Evolutionary conservation across 331 rosid species (phyloP), one percentile per base, ranked within the genome.

Genomic region (Dryas integrifolia): DNA sequence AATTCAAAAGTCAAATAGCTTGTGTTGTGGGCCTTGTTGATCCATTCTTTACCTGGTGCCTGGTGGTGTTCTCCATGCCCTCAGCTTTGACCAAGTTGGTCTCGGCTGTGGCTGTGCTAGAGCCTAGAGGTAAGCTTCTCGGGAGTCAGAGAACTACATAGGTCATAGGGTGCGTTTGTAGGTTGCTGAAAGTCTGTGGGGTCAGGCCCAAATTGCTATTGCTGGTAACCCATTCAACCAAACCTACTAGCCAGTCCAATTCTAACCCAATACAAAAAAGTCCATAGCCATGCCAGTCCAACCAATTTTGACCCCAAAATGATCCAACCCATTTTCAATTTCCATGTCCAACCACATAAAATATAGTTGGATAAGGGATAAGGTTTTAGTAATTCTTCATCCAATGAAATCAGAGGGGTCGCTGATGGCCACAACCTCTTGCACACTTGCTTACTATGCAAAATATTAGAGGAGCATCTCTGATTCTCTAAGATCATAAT

Each of bases 351-450:
- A 30, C 63, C 45, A 70, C 45, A 49, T 4, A 30, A 6, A 55
- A 57, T n/a, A 5, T 44, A 50, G 69, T 62, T 43, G 92, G 88
- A 86, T 83, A 86, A 82, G 80, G 80, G 92, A 86, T 90, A 88
- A 88, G 88, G 83, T 76, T 80, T 46, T 26, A 72, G 18, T 30
- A 21, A 57, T 72, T 61, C 14, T 0, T 59, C 72, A 75, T 58
- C 93, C 91, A 86, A 84, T 81, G 85, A 68, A 82, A 77, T 63
- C 70, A 45, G 57, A 72, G 77, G 79, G 68, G 68, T 15, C 72
- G 51, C 26, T 70, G 40, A 72, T 58, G 73, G 81, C 88, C 96
- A 88, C 92, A 80, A 58, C 8, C 67, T 69, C 68, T 14, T 21
- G 14, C 0, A 11, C 58, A 46, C 26, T 56, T 10, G 16, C 65